Evolutionary conservation across 495 filamentous ascomycete species (phyloP), one percentile per base, ranked within the genome.

Genomic region (Geopyxis carbonaria): DNA sequence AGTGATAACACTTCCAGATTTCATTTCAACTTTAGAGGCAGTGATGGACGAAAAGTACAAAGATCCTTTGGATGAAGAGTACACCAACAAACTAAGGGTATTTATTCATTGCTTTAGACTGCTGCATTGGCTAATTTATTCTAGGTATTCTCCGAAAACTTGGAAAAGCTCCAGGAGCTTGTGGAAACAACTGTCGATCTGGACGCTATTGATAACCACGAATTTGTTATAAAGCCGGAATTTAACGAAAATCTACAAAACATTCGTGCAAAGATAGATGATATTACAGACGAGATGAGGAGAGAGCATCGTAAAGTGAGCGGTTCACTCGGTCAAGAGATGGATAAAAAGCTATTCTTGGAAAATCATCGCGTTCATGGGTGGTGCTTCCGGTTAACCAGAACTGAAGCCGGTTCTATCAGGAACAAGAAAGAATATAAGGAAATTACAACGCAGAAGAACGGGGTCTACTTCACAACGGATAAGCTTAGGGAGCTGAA

Each of bases 101-200:
- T 33, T 45, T 4, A 23, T 13, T 15, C 11, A 27, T 8, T 24
- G 18, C 30, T 16, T 39, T 15, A 46, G n/a, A n/a, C n/a, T n/a
- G n/a, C n/a, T n/a, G n/a, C n/a, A 28, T 24, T 36, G 21, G 47
- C 34, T 46, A 15, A 41, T 37, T 28, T 27, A 20, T 10, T 47
- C 2, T 59, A 69, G 24, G 67, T 75, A 40, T 73, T 80, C 45
- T 80, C 77, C 5, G 76, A 87, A 48, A 81, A 75, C 55, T 63
- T 95, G 31, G 73, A 68, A 18, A 92, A 83, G 58, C 63, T 99
- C 22, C 82, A 89, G 47, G 89, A 99, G 53, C 92, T 99, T 82
- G 91, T 99, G 9, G 89, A 99, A 60, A 93, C 89, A 2, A 95
- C 89, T 0, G 87, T 99, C 36, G 89, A 99, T 50, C 73, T 99